Conservation (phyloP, 805 yeast genomes). For the Candida broadrunensis region DNA sequence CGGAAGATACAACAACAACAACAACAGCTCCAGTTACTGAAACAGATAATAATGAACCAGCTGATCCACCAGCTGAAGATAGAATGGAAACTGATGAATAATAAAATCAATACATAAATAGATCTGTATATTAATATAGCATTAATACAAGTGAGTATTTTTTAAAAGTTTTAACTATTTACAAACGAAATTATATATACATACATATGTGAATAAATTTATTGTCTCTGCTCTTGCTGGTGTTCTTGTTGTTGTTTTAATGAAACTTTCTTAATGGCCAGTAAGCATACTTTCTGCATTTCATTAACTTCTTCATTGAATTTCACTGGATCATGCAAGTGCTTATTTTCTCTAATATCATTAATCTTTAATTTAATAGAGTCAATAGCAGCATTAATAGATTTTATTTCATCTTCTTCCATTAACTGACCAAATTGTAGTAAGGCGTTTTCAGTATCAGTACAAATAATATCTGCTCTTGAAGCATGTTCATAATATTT, state of each 20-base stretch:
- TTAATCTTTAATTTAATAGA: conserved; percentile 25
- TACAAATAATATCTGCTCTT: conserved; percentile 72
- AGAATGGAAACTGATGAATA: conserved; percentile 41
- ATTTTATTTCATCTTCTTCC: conserved; percentile 46
- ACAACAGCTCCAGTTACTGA: conserved; percentile 7
- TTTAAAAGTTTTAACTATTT: neutral
- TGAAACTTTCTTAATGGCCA: conserved; percentile 39
- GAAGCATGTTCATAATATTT: conserved; percentile 71
- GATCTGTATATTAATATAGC: neutral
- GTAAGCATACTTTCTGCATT: conserved; percentile 36
- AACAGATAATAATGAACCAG: conserved; percentile 2
- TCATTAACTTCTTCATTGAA: conserved; percentile 35
- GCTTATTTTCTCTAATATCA: conserved; percentile 29
- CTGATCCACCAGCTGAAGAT: conserved; percentile 17
- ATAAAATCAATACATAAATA: conserved; percentile 2
- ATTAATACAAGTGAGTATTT: neutral
- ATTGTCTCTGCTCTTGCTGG: conserved; percentile 3
- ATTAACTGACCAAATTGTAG: conserved; percentile 59
- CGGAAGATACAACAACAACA: conserved; percentile 6
- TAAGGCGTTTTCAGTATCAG: conserved; percentile 86
- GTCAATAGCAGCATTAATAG: conserved; percentile 15
- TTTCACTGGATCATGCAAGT: conserved; percentile 28
- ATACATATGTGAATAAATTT: too few relatives aligned
- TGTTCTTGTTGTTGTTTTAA: conserved; percentile 24
- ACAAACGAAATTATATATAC: too few relatives aligned